Conservation (phyloP, 495 filamentous ascomycete species). For the Xylaria venustula region DNA sequence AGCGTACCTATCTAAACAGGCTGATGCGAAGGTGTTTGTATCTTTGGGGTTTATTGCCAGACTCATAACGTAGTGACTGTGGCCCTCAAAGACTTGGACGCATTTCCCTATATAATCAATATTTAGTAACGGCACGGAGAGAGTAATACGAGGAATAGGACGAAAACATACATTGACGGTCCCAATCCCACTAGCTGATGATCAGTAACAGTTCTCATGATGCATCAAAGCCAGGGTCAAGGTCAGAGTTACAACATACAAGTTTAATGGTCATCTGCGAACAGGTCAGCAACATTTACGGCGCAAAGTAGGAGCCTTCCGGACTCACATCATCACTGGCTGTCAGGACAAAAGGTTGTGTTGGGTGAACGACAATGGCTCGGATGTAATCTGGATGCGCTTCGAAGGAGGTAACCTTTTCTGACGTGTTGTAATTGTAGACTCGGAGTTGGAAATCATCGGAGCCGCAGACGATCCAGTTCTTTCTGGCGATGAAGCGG, state of each 20-base stretch:
- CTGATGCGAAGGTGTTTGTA: conserved; percentile 95
- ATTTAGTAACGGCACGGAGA: background rate
- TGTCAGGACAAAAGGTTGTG: conserved; percentile 92
- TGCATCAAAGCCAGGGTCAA: background rate
- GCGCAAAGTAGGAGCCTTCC: conserved; percentile 53
- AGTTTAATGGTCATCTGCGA: conserved; percentile 88
- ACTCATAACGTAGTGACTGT: conserved; percentile 98
- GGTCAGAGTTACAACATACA: background rate
- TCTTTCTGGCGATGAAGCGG: conserved; percentile 95
- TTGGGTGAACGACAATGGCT: conserved; percentile 94
- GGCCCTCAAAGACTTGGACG: conserved; percentile 97
- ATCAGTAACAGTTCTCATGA: background rate
- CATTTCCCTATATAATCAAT: conserved; percentile 61
- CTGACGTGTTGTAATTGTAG: conserved; percentile 98
- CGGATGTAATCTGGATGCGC: conserved; percentile 99
- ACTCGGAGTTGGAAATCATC: conserved; percentile 97
- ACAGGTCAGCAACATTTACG: background rate
- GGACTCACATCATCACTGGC: conserved; percentile 99
- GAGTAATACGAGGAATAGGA: background rate
- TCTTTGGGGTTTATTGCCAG: conserved; percentile 99
- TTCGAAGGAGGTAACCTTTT: conserved; percentile 98
- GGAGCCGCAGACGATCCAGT: conserved; percentile 98
- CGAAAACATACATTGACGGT: conserved; percentile 65
- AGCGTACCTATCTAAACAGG: conserved; percentile 70
- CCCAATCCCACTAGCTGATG: conserved; percentile 81